phyloP scores from a whole-genome alignment of 495 filamentous ascomycete species.

The Podospora bellae-mahoneyi region DNA sequence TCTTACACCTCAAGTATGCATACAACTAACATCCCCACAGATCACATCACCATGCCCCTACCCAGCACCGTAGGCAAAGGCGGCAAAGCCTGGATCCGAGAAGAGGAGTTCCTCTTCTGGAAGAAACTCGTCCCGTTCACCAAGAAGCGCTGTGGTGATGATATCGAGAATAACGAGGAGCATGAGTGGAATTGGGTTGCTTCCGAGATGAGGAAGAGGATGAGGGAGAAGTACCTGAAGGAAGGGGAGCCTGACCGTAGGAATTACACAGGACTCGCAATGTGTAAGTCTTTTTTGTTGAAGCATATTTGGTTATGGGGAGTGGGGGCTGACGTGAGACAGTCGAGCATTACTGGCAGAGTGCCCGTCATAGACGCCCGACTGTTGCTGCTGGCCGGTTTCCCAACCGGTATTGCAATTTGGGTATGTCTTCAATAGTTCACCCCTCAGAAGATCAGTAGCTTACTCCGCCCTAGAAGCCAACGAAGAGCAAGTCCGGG shows the following conservation, averaged over 20 bases:
- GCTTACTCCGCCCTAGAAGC: not conserved
- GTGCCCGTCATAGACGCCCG: constrained; percentile 28
- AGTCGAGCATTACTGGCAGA: constrained; percentile 50
- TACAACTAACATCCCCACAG: not conserved
- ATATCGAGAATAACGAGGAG: constrained; percentile 22
- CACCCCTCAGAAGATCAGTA: not conserved
- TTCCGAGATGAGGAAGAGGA: constrained; percentile 29
- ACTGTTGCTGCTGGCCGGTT: constrained; percentile 32
- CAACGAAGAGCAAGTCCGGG: no score
- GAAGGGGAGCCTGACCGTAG: constrained; percentile 21
- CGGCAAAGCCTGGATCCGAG: constrained; percentile 38
- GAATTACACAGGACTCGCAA: constrained; percentile 34
- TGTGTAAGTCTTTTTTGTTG: constrained; percentile 33
- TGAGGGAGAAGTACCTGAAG: constrained; percentile 22
- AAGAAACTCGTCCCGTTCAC: constrained; percentile 33
- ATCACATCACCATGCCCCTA: not conserved
- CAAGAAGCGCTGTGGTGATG: constrained; percentile 34
- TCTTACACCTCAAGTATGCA: not conserved
- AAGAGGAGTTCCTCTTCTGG: constrained; percentile 46
- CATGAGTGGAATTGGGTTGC: constrained; percentile 35
- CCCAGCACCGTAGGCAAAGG: constrained; percentile 17
- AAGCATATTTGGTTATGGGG: not conserved
- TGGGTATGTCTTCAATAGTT: not conserved
- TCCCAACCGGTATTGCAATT: not conserved
- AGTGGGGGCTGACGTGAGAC: no score